Percentiles rank a stretch among this genome's conserved stretches.
phyloP scores from a whole-genome alignment of 2,329 filamentous ascomycete species.

The Mycosphaerella sp. region DNA sequence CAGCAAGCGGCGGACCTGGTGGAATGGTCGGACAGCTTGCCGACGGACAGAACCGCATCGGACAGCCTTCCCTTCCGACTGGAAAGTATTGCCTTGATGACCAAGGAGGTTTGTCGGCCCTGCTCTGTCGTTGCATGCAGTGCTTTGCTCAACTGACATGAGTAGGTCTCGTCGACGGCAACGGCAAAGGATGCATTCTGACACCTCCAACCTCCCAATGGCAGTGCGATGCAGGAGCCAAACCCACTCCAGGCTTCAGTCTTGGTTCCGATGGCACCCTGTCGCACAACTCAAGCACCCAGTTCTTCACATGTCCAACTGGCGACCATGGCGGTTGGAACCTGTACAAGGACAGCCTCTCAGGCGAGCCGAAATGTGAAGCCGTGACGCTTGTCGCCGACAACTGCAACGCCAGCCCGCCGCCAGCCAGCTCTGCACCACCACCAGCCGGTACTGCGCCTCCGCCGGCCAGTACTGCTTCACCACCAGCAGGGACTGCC shows the following conservation, averaged over 20 bases:
- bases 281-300: conserved; percentile 45
- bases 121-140: background rate
- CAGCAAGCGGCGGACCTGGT: conserved; percentile 35
- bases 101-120: conserved; percentile 36
- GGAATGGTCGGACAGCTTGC: conserved; percentile 55
- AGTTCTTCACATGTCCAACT: conserved; percentile 58
- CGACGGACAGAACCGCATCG: conserved; percentile 58
- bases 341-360: conserved; percentile 44
- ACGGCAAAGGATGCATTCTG: conserved; percentile 52
- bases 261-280: conserved; percentile 50
- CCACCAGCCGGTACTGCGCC: background rate
- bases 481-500: background rate
- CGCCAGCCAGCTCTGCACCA: conserved; percentile 7
- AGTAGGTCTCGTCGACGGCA: conserved; percentile 47
- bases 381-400: conserved; percentile 41
- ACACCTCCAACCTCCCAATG: conserved; percentile 55
- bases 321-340: conserved; percentile 51
- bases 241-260: conserved; percentile 51
- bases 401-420: conserved; percentile 11
- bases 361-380: conserved; percentile 45
- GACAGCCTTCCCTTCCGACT: conserved; percentile 36
- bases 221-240: conserved; percentile 54
- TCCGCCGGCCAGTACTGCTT: too few relatives aligned
- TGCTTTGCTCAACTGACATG: background rate
- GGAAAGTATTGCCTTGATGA: conserved; percentile 52